These are phyloP conservation scores for Nicotiana knightiana DNA, from an alignment of 257 asterid genomes.

Conservation along the genomic window DNA sequence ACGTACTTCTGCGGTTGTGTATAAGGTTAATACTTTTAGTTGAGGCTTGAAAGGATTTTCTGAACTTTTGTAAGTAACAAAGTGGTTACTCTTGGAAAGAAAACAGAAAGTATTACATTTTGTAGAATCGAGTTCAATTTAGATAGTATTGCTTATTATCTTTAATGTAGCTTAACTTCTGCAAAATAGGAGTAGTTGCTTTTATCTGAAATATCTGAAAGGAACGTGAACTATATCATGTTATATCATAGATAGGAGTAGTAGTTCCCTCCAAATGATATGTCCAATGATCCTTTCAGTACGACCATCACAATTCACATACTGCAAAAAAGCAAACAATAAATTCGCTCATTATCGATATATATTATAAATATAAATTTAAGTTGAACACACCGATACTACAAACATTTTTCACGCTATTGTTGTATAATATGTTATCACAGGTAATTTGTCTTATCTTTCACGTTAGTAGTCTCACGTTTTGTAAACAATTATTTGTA, in stretches of 20 bases:
- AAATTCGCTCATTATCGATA: not conserved
- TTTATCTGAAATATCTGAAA: not conserved
- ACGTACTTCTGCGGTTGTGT: not conserved
- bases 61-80: not conserved
- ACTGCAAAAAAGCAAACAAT: conserved; percentile 21
- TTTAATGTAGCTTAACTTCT: not conserved
- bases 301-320: conserved; percentile 47
- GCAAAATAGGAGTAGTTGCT: not conserved
- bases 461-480: too few relatives aligned
- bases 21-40: not conserved
- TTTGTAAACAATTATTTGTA: too few relatives aligned
- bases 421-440: too few relatives aligned
- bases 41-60: not conserved
- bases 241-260: not conserved
- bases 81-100: not conserved
- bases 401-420: too few relatives aligned
- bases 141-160: not conserved
- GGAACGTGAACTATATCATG: not conserved
- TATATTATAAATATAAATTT: too few relatives aligned
- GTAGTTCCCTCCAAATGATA: conserved; percentile 55
- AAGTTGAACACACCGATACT: too few relatives aligned
- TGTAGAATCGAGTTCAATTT: too few relatives aligned
- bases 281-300: conserved; percentile 51
- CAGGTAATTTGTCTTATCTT: too few relatives aligned
- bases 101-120: not conserved